Conservation (phyloP, 495 filamentous ascomycete genomes). For the Niebla homalea region DNA sequence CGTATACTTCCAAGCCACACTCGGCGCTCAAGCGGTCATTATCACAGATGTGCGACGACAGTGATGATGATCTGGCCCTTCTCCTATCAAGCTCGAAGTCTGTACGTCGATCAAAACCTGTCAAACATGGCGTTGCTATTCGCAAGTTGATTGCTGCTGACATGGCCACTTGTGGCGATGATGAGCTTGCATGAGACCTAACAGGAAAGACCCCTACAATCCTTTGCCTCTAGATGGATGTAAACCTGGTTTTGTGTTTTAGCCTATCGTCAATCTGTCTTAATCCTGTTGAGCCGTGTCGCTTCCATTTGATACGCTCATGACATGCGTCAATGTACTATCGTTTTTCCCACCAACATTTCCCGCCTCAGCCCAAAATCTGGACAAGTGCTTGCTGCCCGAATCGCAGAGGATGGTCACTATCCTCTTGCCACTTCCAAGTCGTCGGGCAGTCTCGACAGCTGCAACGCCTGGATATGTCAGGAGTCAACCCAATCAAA, state of each 20-base stretch:
- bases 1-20: too few relatives aligned
- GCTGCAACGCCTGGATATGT: slow-evolving; percentile 58
- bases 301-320: slow-evolving; percentile 7
- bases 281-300: neutral
- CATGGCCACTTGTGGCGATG: neutral
- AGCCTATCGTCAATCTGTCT: neutral
- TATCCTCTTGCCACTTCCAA: slow-evolving; percentile 67
- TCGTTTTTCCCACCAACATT: slow-evolving; percentile 47
- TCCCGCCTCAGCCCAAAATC: slow-evolving; percentile 80
- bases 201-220: too few relatives aligned
- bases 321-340: slow-evolving; percentile 38
- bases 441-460: slow-evolving; percentile 56
- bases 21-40: neutral
- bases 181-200: neutral
- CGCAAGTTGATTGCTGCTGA: neutral
- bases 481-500: neutral
- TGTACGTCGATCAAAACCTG: neutral
- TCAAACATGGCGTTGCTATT: neutral
- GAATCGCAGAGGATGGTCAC: slow-evolving; percentile 90
- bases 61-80: slow-evolving; percentile 1
- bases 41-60: neutral
- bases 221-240: too few relatives aligned
- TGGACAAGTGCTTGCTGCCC: slow-evolving; percentile 79
- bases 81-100: neutral
- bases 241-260: neutral